Evolutionary conservation across 1,284 basidiomycete species (phyloP).

Genomic region (Peniophora sp.): DNA sequence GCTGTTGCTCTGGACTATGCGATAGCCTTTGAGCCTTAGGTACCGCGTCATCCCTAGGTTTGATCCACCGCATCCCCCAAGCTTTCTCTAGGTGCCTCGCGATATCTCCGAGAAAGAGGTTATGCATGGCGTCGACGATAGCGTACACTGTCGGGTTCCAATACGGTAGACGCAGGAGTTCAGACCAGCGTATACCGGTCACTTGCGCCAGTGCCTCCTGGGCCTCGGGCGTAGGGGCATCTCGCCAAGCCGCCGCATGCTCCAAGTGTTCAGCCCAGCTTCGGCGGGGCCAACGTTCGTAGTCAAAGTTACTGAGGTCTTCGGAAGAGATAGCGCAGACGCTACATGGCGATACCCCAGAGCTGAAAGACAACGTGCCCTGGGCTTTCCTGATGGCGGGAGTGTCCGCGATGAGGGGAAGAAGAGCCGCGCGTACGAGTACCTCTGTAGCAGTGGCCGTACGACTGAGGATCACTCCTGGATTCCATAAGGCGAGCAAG

Average conservation of each 20-base stretch:
- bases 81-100: constrained; percentile 20
- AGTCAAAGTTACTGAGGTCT: constrained; percentile 11
- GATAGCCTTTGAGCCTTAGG: no score
- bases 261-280: constrained; percentile 6
- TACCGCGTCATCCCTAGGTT: constrained; percentile 8
- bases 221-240: constrained; percentile 9
- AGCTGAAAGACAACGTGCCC: constrained; percentile 11
- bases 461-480: constrained; percentile 18
- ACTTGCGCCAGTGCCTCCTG: constrained; percentile 11
- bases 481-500: constrained; percentile 19
- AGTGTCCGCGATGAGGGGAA: constrained; percentile 22
- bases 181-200: constrained; percentile 25
- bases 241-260: constrained; percentile 11
- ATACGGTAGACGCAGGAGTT: constrained; percentile 28
- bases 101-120: constrained; percentile 22
- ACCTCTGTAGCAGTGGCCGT: constrained; percentile 15
- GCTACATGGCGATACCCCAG: constrained; percentile 14
- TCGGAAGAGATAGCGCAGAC: constrained; percentile 9
- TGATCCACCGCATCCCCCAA: constrained; percentile 7
- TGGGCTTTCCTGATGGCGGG: constrained; percentile 17
- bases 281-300: not conserved
- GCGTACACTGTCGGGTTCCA: constrained; percentile 24
- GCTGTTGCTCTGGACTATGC: not conserved
- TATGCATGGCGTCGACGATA: constrained; percentile 30
- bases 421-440: constrained; percentile 12